Evolutionary conservation across 495 filamentous ascomycete genomes (phyloP), one percentile per base, ranked within the genome.

Genomic region (Tuber indicum): DNA sequence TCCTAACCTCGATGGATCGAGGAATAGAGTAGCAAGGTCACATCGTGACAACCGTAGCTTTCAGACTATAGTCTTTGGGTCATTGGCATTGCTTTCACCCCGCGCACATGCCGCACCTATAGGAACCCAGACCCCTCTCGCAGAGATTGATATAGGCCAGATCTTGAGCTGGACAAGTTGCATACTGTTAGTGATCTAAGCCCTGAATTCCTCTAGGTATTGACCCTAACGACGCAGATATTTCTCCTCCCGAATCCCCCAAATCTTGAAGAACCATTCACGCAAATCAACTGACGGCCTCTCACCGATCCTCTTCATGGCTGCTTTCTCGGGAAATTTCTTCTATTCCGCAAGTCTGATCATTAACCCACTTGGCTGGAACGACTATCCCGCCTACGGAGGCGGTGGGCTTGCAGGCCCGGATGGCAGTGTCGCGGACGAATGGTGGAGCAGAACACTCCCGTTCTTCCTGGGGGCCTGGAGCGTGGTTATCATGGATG

Each of bases 391-490:
- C 14, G 85, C 91, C 0, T 89, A 91, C 78, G 91, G 91, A n/a
- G 89, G 89, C 41, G 86, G 88, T 39, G 91, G 91, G 66, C 91
- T 92, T 88, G 91, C 87, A 19, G 91, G 89, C 45, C 80, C 78
- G 1, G 86, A 89, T 49, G 91, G 91, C 32, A 91, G 87, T 78
- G 84, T 87, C 43, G 85, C 89, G 12, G 72, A 70, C 21, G 87
- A 89, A 75, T 93, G 90, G 90, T 86, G 91, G 23, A 81, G 83
- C 23, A 86, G 87, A 5, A 87, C 90, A 4, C 81, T 87, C n/a
- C 91, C 91, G 1, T 93, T 93, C 82, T 93, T 90, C 84, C 85
- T 93, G 2, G 91, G 91, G 17, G 91, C 91, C 3, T 90, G 90
- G 36, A 91, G 91, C 14, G 91, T 93, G 41, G 84, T 93, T 19